Base-by-base conservation (phyloP, 768 basidiomycete species). In the Trametes meyenii region DNA sequence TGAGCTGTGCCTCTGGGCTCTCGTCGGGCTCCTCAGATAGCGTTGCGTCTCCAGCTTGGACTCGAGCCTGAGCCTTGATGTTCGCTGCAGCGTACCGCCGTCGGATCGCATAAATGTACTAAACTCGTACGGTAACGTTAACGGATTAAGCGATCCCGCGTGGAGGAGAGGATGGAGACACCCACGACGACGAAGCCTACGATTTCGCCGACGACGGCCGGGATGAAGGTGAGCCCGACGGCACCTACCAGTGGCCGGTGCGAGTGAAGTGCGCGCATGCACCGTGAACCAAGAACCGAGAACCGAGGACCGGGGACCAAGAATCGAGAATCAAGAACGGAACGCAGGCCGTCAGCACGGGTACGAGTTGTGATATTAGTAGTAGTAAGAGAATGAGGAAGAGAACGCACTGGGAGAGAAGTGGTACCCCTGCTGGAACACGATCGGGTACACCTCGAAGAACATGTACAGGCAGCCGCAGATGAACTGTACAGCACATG, bases 391-490 rank as follows among this genome's bases (percentile, higher is more conserved):
- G n/a, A n/a, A n/a, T n/a, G n/a, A n/a, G n/a, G 33, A 3, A 14
- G 0, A 24, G 44, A 8, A 54, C 62, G 7, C 72, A 43, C 85
- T 83, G 24, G 77, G 68, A 44, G 72, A 75, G 63, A 86, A 80
- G 42, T 77, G 67, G 54, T 85, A 82, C 0, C 78, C 81, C 51
- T 77, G 55, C 1, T 76, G 77, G 64, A 83, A 89, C 19, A 87
- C 80, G 35, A 86, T 74, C 0, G 87, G 83, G 67, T 82, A 73
- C 59, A 86, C 86, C 62, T 84, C 80, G 60, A 87, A 86, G 11
- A 86, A 70, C 49, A 87, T 74, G 71, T 87, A 87, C 2, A 87
- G 68, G 58, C 83, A 83, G 13, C 86, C 85, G 60, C 85, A 88
- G 35, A 88, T 75, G 61, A 89, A 87, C 82, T 85, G 29, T 33